A percentile compares a stretch with the other conserved stretches of the same genome.
These are phyloP conservation scores for Triticum aestivum DNA, from an alignment of 176 grass and related monocot genomes.

Conservation along the genomic window IWGSC_CS_RefSeq_v2.1 NC_057812.1:72169778-72170277, in stretches of 20 bases:
- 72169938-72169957: neutral
- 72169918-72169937: neutral
- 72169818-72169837: neutral
- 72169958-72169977: slow-evolving; percentile 16
- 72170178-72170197: neutral
- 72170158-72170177: slow-evolving; percentile 32
- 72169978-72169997: neutral
- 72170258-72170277: slow-evolving; percentile 91
- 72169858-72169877: too few relatives aligned
- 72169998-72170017: neutral
- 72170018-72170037: neutral
- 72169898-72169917: neutral
- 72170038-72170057: neutral
- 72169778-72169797: neutral
- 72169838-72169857: neutral
- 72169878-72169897: neutral
- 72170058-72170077: neutral
- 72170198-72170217: slow-evolving; percentile 11
- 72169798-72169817: neutral
- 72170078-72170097: slow-evolving; percentile 15
- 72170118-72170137: neutral
- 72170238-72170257: slow-evolving; percentile 46
- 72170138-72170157: neutral
- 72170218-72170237: slow-evolving; percentile 9
- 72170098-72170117: neutral